These are phyloP conservation scores for Choanephora cucurbitarum DNA, from an alignment of 371 early-diverging fungal genomes.

Conservation along the genomic window DNA sequence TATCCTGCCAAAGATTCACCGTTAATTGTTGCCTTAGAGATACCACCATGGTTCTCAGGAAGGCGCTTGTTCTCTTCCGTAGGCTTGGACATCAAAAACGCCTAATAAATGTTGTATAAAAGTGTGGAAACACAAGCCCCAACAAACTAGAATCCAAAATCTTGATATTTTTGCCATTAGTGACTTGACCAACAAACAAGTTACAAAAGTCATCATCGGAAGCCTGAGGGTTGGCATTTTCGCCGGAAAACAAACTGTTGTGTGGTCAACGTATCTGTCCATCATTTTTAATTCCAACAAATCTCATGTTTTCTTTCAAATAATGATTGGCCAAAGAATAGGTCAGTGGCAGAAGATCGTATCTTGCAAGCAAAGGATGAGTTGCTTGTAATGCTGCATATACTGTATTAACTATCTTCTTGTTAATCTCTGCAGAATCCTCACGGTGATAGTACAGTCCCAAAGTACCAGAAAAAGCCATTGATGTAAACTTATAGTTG, in stretches of 20 bases:
- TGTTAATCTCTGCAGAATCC: not conserved
- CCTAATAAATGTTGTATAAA: not conserved
- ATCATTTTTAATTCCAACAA: not conserved
- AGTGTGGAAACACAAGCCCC: slow-evolving; percentile 1
- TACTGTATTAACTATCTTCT: not conserved
- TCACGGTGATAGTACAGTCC: slow-evolving; percentile 3
- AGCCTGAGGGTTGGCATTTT: not conserved
- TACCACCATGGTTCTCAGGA: not conserved
- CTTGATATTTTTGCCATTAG: not conserved
- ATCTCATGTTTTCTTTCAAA: not conserved
- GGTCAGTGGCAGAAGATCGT: not conserved
- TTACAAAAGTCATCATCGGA: not conserved
- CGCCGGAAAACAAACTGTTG: not conserved
- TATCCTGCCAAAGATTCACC: not conserved
- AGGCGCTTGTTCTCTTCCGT: not conserved
- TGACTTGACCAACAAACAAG: not conserved
- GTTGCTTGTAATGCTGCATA: not conserved
- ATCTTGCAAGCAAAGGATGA: slow-evolving; percentile 2
- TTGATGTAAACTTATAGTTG: no score
- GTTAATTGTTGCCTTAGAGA: not conserved
- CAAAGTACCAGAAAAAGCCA: slow-evolving; percentile 5
- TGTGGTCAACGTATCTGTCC: not conserved
- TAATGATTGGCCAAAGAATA: slow-evolving; percentile 11
- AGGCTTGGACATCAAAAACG: slow-evolving; percentile 2
- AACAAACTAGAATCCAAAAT: not conserved